Evolutionary conservation across 352 stramenopile species (phyloP).

Genomic region (Phytopythium litorale): DNA sequence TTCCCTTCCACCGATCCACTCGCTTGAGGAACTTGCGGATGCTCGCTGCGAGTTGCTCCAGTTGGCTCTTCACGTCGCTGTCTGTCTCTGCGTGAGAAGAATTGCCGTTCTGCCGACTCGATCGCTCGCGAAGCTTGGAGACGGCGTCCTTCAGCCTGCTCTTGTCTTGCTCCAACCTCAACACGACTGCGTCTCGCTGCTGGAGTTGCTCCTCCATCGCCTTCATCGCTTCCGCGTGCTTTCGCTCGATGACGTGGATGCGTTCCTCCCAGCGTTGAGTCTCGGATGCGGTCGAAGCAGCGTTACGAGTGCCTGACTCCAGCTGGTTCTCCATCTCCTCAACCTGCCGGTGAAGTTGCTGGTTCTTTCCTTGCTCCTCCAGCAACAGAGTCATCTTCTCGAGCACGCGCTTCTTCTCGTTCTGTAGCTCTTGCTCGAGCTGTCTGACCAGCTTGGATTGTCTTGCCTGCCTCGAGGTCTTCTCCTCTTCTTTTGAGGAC

Average conservation of each 20-base stretch:
- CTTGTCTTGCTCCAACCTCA: constrained; percentile 33
- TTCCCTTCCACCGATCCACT: constrained; percentile 54
- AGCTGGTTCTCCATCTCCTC: constrained; percentile 35
- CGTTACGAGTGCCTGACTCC: constrained; percentile 19
- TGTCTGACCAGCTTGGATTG: constrained; percentile 12
- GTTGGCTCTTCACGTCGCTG: constrained; percentile 20
- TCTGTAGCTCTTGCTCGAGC: constrained; percentile 49
- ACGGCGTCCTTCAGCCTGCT: constrained; percentile 23
- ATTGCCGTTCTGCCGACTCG: constrained; percentile 4
- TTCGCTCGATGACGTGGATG: constrained; percentile 14
- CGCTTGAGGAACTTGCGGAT: constrained; percentile 41
- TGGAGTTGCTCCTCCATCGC: constrained; percentile 28
- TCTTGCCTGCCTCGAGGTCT: neutral
- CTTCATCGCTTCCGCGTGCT: constrained; percentile 19
- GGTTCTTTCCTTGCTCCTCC: constrained; percentile 60
- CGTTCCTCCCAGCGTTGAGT: constrained; percentile 19
- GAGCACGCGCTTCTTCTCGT: constrained; percentile 66
- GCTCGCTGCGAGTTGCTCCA: constrained; percentile 35
- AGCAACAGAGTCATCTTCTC: constrained; percentile 68
- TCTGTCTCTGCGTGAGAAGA: constrained; percentile 7
- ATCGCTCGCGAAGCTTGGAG: constrained; percentile 17
- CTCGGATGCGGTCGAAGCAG: constrained; percentile 13
- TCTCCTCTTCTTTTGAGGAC: neutral
- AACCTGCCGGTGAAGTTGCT: constrained; percentile 45
- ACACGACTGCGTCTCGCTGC: constrained; percentile 26